Base-by-base conservation (phyloP, 2,329 filamentous ascomycete genomes). In the Monascus ruber region DNA sequence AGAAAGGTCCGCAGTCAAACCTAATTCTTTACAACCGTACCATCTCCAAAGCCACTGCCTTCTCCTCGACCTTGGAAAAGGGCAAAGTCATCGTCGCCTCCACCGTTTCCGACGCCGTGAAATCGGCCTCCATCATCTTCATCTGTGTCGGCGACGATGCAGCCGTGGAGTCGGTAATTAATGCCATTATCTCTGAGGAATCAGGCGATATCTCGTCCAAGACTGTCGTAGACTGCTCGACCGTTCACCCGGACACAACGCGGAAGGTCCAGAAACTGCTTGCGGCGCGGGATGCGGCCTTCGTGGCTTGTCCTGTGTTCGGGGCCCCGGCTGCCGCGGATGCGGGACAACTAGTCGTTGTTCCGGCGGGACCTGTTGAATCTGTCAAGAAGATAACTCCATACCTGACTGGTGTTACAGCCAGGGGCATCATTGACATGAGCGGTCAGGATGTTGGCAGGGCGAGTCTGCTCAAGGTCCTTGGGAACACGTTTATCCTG, bases 401-500 rank as follows among this genome's bases (percentile, higher is more conserved):
- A 0, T 89, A 79, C 60, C 81, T 80, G 43, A 77, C 75, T 43
- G 83, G 80, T 39, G 83, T 91, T 10, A 84, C 81, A 53, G 74
- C 79, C 2, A 73, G 76, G 28, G 73, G 71, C 1, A 75, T 79
- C 46, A 79, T 93, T 43, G 77, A 89, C 56, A 80, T 86, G 59
- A 71, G 72, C 34, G 77, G 74, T n/a, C 74, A 85, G 60, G 73
- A 81, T 1, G 78, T 80, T 36, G 76, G 81, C 38, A 76, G 77
- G 38, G 79, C 86, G 4, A 74, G 78, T 1, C 73, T 77, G 34
- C 69, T 94, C 35, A 91, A 94, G 64, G 70, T 94, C 17, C 73
- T 94, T 6, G 87, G 88, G 41, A 94, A 94, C 62, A 85, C 83
- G 0, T 88, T 94, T 58, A 73, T 94, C 50, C 59, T 93, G 32